Percentiles rank a stretch among this genome's conserved stretches.
Evolutionary conservation across 108 stramenopile genomes (phyloP).

Genomic region (Nitzschia sp.): DNA sequence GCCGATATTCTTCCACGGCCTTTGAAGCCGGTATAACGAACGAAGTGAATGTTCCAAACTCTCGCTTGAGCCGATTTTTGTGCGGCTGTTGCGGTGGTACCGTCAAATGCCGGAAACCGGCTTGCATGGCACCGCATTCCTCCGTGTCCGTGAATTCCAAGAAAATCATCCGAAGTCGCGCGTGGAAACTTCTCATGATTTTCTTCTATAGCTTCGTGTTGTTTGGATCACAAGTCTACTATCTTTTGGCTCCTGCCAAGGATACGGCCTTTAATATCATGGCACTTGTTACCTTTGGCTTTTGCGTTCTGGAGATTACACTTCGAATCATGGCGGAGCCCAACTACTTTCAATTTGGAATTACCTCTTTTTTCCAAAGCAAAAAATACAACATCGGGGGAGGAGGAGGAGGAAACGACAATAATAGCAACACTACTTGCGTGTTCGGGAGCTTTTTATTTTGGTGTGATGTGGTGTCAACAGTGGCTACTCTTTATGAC

Average conservation of each 20-base stretch:
- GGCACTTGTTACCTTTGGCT: slow-evolving; percentile 35
- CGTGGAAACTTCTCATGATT: slow-evolving; percentile 35
- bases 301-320: slow-evolving; percentile 54
- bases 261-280: slow-evolving; percentile 52
- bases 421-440: not conserved
- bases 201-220: slow-evolving; percentile 48
- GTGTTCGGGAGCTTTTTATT: slow-evolving; percentile 61
- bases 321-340: slow-evolving; percentile 48
- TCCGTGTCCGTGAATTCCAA: not conserved
- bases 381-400: too few species aligned
- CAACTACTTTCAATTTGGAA: slow-evolving; percentile 50
- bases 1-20: not conserved
- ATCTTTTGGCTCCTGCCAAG: slow-evolving; percentile 23
- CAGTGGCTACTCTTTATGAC: slow-evolving; percentile 55
- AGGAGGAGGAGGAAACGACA: slow-evolving; percentile 2
- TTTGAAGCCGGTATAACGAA: not conserved
- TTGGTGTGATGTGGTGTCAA: slow-evolving; percentile 75
- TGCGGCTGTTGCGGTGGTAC: not conserved
- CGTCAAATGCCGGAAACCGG: not conserved
- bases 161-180: slow-evolving; percentile 7
- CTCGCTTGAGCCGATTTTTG: not conserved
- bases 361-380: not conserved
- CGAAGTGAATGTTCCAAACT: not conserved
- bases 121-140: not conserved
- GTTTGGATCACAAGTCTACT: slow-evolving; percentile 66